A percentile compares a stretch with the other conserved stretches of the same genome.
phyloP scores from a whole-genome alignment of 2,329 filamentous ascomycete species.

The Dactylellina sp. region DNA sequence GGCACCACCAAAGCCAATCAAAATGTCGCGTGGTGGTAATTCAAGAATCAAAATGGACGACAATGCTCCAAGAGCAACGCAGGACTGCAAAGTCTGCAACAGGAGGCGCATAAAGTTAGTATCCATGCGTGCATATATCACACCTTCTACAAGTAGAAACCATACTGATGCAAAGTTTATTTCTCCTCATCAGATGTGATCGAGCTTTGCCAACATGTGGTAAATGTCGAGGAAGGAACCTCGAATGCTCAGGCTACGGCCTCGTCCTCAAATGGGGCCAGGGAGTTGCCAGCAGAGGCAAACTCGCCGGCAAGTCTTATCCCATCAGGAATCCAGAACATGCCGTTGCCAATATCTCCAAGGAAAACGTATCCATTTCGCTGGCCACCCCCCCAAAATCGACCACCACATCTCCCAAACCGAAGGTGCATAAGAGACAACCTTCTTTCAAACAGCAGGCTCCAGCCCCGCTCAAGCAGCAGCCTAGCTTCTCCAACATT shows the following conservation, averaged over 20 bases:
- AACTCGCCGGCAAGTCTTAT: slow-evolving; percentile 51
- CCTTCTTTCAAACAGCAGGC: slow-evolving; percentile 48
- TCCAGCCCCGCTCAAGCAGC: slow-evolving; percentile 34
- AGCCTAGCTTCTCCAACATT: slow-evolving; percentile 47
- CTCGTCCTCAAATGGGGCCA: slow-evolving; percentile 57
- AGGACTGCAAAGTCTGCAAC: slow-evolving; percentile 55
- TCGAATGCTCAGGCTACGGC: slow-evolving; percentile 56
- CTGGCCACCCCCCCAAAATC: slow-evolving; percentile 48
- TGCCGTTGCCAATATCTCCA: slow-evolving; percentile 43
- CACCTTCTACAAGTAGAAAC: neutral
- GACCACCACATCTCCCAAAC: slow-evolving; percentile 43
- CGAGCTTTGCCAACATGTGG: slow-evolving; percentile 49
- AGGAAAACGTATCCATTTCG: slow-evolving; percentile 34
- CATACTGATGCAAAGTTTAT: slow-evolving; percentile 10
- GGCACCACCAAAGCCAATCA: slow-evolving; percentile 48
- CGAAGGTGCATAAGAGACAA: slow-evolving; percentile 39
- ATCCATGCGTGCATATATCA: slow-evolving; percentile 13
- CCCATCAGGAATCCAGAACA: slow-evolving; percentile 52
- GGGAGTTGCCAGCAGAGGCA: slow-evolving; percentile 56
- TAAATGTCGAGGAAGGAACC: slow-evolving; percentile 51
- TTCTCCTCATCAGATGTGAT: slow-evolving; percentile 38
- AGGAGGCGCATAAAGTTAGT: slow-evolving; percentile 56
- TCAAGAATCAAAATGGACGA: slow-evolving; percentile 54
- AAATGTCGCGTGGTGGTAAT: slow-evolving; percentile 54
- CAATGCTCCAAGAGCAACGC: slow-evolving; percentile 53